Evolutionary conservation across 768 basidiomycete genomes (phyloP).

Genomic region (Guyanaporus albipodus): DNA sequence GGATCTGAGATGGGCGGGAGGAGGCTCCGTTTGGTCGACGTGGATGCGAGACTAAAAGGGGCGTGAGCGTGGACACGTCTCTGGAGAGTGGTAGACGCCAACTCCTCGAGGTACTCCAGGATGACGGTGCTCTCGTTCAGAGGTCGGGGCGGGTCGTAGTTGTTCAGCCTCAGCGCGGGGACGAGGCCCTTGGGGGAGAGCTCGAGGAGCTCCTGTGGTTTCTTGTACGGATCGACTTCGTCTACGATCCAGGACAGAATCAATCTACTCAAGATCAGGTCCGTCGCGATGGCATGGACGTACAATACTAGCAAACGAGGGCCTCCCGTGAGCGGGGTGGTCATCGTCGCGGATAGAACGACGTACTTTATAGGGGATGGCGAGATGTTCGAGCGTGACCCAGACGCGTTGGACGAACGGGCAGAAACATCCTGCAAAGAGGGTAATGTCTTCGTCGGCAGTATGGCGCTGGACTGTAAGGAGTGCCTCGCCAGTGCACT

Average conservation of each 20-base stretch:
- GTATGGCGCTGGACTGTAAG: slow-evolving; percentile 51
- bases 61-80: background rate
- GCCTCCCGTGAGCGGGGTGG: background rate
- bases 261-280: too few relatives aligned
- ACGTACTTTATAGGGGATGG: slow-evolving; percentile 64
- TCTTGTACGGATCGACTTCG: slow-evolving; percentile 81
- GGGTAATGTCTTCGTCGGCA: slow-evolving; percentile 48
- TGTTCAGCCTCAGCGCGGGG: slow-evolving; percentile 58
- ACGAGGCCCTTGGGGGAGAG: slow-evolving; percentile 82
- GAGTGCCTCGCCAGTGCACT: slow-evolving; percentile 50
- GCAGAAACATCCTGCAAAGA: slow-evolving; percentile 74
- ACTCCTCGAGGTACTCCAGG: slow-evolving; percentile 78
- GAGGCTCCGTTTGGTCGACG: slow-evolving; percentile 46
- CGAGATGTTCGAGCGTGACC: slow-evolving; percentile 67
- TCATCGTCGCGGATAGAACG: background rate
- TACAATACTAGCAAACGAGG: slow-evolving; percentile 40
- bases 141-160: slow-evolving; percentile 51
- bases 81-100: slow-evolving; percentile 13
- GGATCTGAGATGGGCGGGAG: slow-evolving; percentile 56
- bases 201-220: slow-evolving; percentile 73
- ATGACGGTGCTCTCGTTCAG: slow-evolving; percentile 81
- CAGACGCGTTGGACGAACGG: slow-evolving; percentile 83
- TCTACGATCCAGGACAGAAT: slow-evolving; percentile 39
- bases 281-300: slow-evolving; percentile 7
- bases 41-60: slow-evolving; percentile 43